Conservation (phyloP, 805 yeast genomes). For the Spathaspora girioi region DNA sequence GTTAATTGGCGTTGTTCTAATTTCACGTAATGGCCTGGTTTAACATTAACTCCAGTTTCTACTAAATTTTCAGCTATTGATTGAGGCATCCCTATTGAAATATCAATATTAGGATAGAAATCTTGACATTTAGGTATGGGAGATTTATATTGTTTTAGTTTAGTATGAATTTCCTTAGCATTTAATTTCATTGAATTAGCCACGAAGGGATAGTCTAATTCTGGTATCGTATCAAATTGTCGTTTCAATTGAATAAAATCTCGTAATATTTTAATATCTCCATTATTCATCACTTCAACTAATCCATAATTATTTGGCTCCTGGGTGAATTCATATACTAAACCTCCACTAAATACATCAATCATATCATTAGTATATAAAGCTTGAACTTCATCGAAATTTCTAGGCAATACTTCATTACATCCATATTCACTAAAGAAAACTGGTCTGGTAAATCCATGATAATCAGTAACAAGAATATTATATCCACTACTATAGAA, state of each 20-base stretch:
- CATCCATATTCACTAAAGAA: conserved; percentile 90
- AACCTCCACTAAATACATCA: conserved; percentile 77
- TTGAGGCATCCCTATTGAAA: conserved; percentile 44
- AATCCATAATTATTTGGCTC: conserved; percentile 79
- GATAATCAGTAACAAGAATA: conserved; percentile 66
- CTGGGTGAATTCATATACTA: conserved; percentile 77
- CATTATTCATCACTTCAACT: conserved; percentile 45
- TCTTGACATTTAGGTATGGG: conserved; percentile 29
- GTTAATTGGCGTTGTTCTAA: conserved; percentile 41
- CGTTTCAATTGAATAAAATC: conserved; percentile 43
- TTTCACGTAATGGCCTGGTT: conserved; percentile 48
- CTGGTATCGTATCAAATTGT: conserved; percentile 39
- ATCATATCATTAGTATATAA: conserved; percentile 73
- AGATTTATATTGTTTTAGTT: conserved; percentile 13
- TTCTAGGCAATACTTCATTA: conserved; percentile 74
- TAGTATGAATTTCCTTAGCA: conserved; percentile 18
- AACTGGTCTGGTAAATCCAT: conserved; percentile 67
- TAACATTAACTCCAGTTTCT: conserved; percentile 44
- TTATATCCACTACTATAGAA: conserved; percentile 69
- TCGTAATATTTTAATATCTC: conserved; percentile 38
- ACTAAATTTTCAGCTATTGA: conserved; percentile 43
- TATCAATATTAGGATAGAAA: conserved; percentile 31
- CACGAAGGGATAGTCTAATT: conserved; percentile 17
- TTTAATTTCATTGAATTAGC: conserved; percentile 22
- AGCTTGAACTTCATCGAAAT: conserved; percentile 70